Conservation (phyloP, 2,329 filamentous ascomycete genomes). For the Cladobotryum mycophilum region DNA sequence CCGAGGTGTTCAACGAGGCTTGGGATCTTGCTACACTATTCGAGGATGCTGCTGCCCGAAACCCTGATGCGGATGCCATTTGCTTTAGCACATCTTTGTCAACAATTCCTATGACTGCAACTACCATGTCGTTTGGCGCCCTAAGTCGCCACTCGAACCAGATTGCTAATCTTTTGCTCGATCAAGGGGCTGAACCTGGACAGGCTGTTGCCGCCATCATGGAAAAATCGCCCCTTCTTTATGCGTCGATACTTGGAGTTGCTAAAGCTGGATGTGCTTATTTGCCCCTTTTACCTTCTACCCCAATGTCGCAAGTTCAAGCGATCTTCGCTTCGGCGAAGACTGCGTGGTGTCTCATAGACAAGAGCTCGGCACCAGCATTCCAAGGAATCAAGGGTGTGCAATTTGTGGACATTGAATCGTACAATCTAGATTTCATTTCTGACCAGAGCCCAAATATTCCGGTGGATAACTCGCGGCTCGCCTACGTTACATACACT, state of each 20-base stretch:
- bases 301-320: constrained; percentile 53
- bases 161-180: constrained; percentile 50
- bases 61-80: constrained; percentile 55
- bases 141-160: constrained; percentile 60
- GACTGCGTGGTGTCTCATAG: constrained; percentile 40
- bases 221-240: constrained; percentile 69
- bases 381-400: constrained; percentile 14
- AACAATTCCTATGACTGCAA: constrained; percentile 25
- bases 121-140: constrained; percentile 52
- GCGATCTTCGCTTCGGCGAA: constrained; percentile 57
- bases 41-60: constrained; percentile 41
- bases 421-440: constrained; percentile 21
- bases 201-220: constrained; percentile 67
- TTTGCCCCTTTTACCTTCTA: constrained; percentile 70
- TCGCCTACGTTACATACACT: constrained; percentile 77
- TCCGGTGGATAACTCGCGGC: constrained; percentile 36
- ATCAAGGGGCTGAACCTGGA: constrained; percentile 41
- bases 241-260: constrained; percentile 66
- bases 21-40: constrained; percentile 48
- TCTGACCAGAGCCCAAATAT: constrained; percentile 32
- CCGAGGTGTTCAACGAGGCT: constrained; percentile 25
- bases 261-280: constrained; percentile 73
- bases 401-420: constrained; percentile 29
- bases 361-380: constrained; percentile 21
- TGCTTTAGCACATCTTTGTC: constrained; percentile 47